Evolutionary conservation across 768 basidiomycete genomes (phyloP).

Genomic region (Candolleomyces eurysporus): DNA sequence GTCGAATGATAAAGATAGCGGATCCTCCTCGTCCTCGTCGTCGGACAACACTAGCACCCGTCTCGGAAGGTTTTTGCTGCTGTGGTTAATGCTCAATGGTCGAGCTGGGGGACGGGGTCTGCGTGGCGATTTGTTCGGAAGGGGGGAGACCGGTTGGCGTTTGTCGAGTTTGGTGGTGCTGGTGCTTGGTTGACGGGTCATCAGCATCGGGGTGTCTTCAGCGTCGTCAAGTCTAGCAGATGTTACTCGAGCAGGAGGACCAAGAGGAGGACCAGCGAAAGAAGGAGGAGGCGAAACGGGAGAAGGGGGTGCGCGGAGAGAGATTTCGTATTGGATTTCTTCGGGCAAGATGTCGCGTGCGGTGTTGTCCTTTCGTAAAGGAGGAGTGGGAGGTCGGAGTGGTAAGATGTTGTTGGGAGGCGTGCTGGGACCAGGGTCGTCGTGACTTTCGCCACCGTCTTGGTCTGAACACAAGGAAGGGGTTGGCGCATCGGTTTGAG

Average conservation of each 20-base stretch:
- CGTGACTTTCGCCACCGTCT: constrained; percentile 48
- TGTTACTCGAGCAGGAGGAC: not conserved
- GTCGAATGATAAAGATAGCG: constrained; percentile 28
- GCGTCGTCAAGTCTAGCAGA: not conserved
- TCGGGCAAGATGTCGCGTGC: not conserved
- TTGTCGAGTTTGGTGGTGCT: constrained; percentile 39
- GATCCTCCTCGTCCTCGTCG: constrained; percentile 24
- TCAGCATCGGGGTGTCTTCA: not conserved
- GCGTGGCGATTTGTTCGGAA: constrained; percentile 54
- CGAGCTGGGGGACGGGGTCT: constrained; percentile 59
- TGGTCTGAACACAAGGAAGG: constrained; percentile 78
- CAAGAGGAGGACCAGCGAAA: not conserved
- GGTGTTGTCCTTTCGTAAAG: not conserved
- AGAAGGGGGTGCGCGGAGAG: constrained; percentile 23
- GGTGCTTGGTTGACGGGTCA: constrained; percentile 13
- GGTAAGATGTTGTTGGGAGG: constrained; percentile 18
- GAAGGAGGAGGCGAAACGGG: constrained; percentile 16
- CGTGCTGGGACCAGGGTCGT: constrained; percentile 53
- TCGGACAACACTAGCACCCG: not conserved
- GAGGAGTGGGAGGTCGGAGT: not conserved
- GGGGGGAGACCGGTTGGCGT: constrained; percentile 63
- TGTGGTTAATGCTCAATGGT: not conserved
- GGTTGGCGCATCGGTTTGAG: constrained; percentile 44
- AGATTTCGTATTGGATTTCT: constrained; percentile 9
- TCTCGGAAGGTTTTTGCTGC: not conserved